Base-by-base conservation (phyloP, 768 basidiomycete genomes). In the Asterophora parasitica region DNA sequence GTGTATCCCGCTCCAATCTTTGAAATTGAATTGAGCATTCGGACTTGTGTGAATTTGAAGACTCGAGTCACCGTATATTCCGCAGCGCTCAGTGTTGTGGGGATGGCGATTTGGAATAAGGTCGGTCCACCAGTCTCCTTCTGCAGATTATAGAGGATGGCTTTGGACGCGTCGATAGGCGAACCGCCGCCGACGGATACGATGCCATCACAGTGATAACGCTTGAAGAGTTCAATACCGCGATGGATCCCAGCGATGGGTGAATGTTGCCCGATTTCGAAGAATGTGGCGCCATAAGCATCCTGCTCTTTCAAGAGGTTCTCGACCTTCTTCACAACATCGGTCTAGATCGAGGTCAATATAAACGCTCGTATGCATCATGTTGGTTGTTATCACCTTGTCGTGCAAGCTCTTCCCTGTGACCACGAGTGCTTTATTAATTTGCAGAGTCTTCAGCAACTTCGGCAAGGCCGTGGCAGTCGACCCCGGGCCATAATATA, bases 151-250 rank as follows among this genome's bases (percentile, higher is more conserved):
- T 81, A 83, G 7, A 84, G 60, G 23, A 90, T 83, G 0, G 81
- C 81, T 60, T 92, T 91, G 16, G 84, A 69, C 1, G 83, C 86
- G 61, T 90, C 89, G 49, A 90, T 72, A 10, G 88, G 86, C 1
- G 87, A 89, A 41, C 88, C 89, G 17, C 89, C 88, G 2, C 89
- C 89, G 35, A 90, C 72, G 20, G 85, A 69, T 32, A 92, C 76
- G 54, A 90, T 78, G 16, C 82, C 72, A 59, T 89, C 82, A 49
- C 84, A 84, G 9, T 72, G 72, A 17, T 73, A 64, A 8, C 79
- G 72, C 37, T 71, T 76, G 67, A 85, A 80, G 1, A 67, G 60
- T 50, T 78, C 66, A 46, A 81, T 69, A 23, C 80, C 85, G 11
- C 70, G 71, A 13, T 69, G 65, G 53, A 89, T 85, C 10, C 78